Percentiles rank a stretch among this genome's conserved stretches.
These are phyloP conservation scores for Colletotrichum siamense DNA, from an alignment of 2,329 filamentous ascomycete species.

Conservation along the genomic window DNA sequence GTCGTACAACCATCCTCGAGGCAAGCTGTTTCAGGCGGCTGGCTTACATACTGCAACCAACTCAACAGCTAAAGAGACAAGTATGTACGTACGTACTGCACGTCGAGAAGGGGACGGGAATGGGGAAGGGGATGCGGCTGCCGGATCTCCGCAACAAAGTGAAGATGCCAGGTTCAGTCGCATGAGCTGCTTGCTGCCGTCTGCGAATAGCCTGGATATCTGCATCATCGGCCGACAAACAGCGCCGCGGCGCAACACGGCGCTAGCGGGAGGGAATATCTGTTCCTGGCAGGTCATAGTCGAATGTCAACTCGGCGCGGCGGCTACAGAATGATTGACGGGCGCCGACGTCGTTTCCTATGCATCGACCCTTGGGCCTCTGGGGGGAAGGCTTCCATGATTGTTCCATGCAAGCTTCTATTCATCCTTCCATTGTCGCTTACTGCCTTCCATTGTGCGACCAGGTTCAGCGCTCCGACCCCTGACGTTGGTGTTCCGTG, in stretches of 20 bases:
- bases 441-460: not conserved
- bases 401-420: constrained; percentile 15
- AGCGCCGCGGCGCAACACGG: not conserved
- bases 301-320: not conserved
- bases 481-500: not conserved
- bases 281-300: not conserved
- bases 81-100: not conserved
- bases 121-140: not conserved
- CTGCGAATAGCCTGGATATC: not conserved
- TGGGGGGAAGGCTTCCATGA: constrained; percentile 5
- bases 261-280: not conserved
- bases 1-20: not conserved
- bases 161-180: not conserved
- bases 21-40: constrained; percentile 13
- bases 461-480: not conserved
- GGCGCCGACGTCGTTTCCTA: not conserved
- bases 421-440: not conserved
- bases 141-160: not conserved
- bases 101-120: not conserved
- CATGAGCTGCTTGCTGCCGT: not conserved
- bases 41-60: not conserved
- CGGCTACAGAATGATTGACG: not conserved
- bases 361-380: not conserved
- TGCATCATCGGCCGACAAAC: not conserved
- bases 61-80: not conserved